Evolutionary conservation across 306 rosid genomes (phyloP), one percentile per base, ranked within the genome.

Genomic region (Sechiopsis laciniata): DNA sequence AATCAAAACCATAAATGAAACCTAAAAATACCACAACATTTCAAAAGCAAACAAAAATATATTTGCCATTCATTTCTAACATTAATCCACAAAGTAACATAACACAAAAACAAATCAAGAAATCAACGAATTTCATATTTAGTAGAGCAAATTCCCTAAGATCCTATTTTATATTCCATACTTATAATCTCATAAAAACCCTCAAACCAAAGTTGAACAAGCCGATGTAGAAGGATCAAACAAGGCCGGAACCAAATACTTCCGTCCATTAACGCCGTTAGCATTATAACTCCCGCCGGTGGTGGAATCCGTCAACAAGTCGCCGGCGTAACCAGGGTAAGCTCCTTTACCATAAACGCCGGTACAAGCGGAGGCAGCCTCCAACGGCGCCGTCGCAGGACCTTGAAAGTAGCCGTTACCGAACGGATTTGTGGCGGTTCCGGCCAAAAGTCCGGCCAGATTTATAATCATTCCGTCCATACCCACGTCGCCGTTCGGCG

Each of bases 351-450:
- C 96, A 10, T 86, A 90, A 15, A 86, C 79, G 2, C 96, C 96
- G 0, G 91, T 76, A 40, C 94, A 90, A 3, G 94, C 89, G 0
- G 96, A 85, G 0, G 91, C 86, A 0, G 94, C 96, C 74, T 90
- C 96, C 0, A 86, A 73, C 0, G 96, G 96, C 0, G 89, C 87
- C 80, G 79, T 87, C 0, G 82, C 76, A 0, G 91, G 77, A 0
- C 94, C 96, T 51, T 88, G 94, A 51, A 67, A 90, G 82, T 77
- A 90, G 17, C 96, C 96, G 15, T 80, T 88, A 21, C 96, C 93
- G 7, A 88, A 90, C 0, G 96, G 94, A 82, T 90, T 90, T 0
- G 96, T 90, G 0, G 78, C 96, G 0, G 96, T 90, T 21, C 94
- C 96, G 0, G 91, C 94, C 76, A 90, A 14, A 3, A 90, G 88